These are phyloP conservation scores for Verticillium nubilum DNA, from an alignment of 2,329 filamentous ascomycete species.

Conservation along the genomic window DNA sequence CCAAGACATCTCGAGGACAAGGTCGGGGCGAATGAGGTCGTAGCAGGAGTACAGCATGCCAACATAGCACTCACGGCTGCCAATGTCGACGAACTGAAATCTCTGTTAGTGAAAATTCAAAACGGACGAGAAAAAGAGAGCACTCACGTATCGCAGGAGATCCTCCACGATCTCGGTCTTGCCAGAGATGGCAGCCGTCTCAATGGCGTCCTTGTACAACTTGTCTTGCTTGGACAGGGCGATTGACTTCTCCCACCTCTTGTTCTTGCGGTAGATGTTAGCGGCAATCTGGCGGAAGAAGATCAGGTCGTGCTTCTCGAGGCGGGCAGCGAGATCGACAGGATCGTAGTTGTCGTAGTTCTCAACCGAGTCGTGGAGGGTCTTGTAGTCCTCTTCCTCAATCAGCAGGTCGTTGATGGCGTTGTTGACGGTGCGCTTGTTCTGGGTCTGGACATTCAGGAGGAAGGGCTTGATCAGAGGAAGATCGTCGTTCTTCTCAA, in stretches of 20 bases:
- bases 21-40: constrained; percentile 87
- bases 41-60: constrained; percentile 99
- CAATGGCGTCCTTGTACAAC: constrained; percentile 98
- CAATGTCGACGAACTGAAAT: constrained; percentile 90
- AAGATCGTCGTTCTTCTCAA: constrained; percentile 96
- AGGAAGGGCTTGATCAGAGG: constrained; percentile 98
- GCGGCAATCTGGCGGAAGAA: constrained; percentile 99
- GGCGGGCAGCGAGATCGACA: constrained; percentile 80
- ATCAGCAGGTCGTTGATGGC: constrained; percentile 97
- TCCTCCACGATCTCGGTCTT: constrained; percentile 95
- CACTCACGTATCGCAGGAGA: constrained; percentile 89
- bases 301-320: constrained; percentile 96
- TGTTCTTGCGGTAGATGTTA: constrained; percentile 99
- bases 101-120: constrained; percentile 25
- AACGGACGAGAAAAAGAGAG: background rate
- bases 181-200: constrained; percentile 87
- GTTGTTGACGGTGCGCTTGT: constrained; percentile 97
- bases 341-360: constrained; percentile 99
- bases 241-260: constrained; percentile 99
- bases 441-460: constrained; percentile 90
- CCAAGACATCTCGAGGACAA: constrained; percentile 96
- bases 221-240: constrained; percentile 97
- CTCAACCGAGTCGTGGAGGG: constrained; percentile 91
- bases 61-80: constrained; percentile 98
- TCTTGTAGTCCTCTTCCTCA: constrained; percentile 99